Conservation (phyloP, 257 asterid genomes). For the Echites panduratus region DNA sequence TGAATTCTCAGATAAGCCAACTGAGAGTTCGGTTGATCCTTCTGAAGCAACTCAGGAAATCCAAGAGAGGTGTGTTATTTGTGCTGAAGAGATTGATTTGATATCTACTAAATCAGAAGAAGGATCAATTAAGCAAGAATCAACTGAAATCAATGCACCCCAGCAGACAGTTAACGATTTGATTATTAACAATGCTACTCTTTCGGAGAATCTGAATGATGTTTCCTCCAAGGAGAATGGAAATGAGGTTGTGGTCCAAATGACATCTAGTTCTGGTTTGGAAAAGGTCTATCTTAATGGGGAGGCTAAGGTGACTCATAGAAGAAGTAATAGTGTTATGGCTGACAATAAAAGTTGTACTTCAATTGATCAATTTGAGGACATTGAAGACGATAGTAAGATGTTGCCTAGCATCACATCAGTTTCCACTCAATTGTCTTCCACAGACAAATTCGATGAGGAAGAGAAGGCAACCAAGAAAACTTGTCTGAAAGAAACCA, state of each 20-base stretch:
- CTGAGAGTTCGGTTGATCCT: constrained; percentile 16
- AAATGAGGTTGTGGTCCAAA: constrained; percentile 6
- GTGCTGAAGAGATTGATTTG: constrained; percentile 18
- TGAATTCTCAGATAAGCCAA: constrained; percentile 8
- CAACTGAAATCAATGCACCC: constrained; percentile 9
- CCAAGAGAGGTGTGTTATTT: constrained; percentile 15
- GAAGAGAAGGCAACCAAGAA: constrained; percentile 8
- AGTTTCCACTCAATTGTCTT: constrained; percentile 5
- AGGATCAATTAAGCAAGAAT: constrained; percentile 7
- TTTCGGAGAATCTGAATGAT: constrained; percentile 4
- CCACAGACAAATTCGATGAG: constrained; percentile 10
- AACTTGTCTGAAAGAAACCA: constrained; percentile 8
- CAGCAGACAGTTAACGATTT: constrained; percentile 14
- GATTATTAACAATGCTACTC: constrained; percentile 7
- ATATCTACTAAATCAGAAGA: constrained; percentile 13
- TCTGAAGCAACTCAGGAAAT: constrained; percentile 12
- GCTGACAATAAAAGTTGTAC: background rate
- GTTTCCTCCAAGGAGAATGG: constrained; percentile 9
- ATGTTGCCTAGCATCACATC: constrained; percentile 10
- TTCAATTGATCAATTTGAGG: background rate
- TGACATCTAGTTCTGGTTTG: constrained; percentile 7
- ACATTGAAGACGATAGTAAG: constrained; percentile 9
- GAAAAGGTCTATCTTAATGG: constrained; percentile 6
- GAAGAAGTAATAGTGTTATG: background rate
- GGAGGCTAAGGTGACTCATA: background rate